Evolutionary conservation across 1,139 yeast genomes (phyloP), one percentile per base, ranked within the genome.

Genomic region (Sugiyamaella pinicola): DNA sequence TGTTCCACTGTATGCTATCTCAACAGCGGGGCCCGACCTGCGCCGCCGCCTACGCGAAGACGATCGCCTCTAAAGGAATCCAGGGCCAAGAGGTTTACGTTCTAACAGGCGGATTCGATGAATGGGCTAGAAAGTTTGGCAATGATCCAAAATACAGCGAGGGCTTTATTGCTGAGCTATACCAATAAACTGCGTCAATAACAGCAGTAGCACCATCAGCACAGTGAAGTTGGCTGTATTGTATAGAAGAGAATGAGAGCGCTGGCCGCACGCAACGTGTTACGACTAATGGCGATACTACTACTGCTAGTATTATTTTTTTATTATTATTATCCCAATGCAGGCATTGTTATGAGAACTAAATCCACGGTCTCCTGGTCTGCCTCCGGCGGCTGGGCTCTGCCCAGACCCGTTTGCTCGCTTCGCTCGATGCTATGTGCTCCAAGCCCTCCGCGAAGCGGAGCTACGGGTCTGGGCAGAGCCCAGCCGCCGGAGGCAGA

Each of bases 21-120:
- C 97, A 91, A 69, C 95, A 84, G 55, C 74, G 98, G 46, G 98
- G 98, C 0, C 98, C 98, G 0, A 75, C 87, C 7, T 80, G 96
- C 2, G 90, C 97, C 0, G 73, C 84, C 67, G 76, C 76, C 61
- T 87, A 86, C 61, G 70, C 84, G 55, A 72, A 93, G 58, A 74
- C 77, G 17, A 64, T 84, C 15, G 79, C 75, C 2, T 68, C 72
- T 1, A 67, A 37, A 34, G 68, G 68, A 18, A 64, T 71, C 38
- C 67, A 66, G 8, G 29, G 45, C 26, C 76, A 84, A 58, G 76
- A 79, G 47, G 82, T 91, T 3, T 86, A 83, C 77, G 84, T 91
- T 1, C 73, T 91, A 40, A 72, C 79, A 55, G 97, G 96, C 6
- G 98, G 99, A 0, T 93, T 93, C 68, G 80, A 80, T 38, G 77